Percentiles rank a stretch among this genome's conserved stretches.
These are phyloP conservation scores for Penstemon barbatus DNA, from an alignment of 257 asterid genomes.

Conservation along the genomic window DNA sequence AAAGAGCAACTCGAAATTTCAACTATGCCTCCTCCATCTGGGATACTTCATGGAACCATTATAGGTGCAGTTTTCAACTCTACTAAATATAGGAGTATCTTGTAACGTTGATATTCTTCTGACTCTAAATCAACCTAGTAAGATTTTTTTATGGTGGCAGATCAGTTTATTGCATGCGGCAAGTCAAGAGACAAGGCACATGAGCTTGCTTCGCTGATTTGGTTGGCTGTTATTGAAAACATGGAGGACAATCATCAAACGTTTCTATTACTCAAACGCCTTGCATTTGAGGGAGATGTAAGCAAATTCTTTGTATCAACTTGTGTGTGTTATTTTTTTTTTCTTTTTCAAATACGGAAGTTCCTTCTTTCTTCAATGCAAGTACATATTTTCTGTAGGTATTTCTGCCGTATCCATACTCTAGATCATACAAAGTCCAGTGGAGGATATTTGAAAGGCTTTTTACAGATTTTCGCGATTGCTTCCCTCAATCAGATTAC, in stretches of 20 bases:
- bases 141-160: constrained; percentile 40
- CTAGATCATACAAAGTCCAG: constrained; percentile 66
- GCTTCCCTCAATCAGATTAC: constrained; percentile 52
- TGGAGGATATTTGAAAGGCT: constrained; percentile 75
- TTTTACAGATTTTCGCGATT: constrained; percentile 69
- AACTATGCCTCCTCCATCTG: constrained; percentile 64
- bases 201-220: constrained; percentile 65
- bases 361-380: not conserved
- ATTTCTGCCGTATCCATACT: constrained; percentile 59
- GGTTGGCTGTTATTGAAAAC: constrained; percentile 76
- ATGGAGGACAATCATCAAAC: constrained; percentile 68
- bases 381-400: constrained; percentile 43
- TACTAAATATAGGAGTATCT: not conserved
- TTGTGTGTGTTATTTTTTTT: no score
- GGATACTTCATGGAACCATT: constrained; percentile 78
- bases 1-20: constrained; percentile 77
- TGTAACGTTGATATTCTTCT: not conserved
- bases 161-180: constrained; percentile 80
- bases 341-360: not conserved
- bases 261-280: constrained; percentile 57
- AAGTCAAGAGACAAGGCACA: constrained; percentile 67
- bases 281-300: constrained; percentile 72
- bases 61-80: constrained; percentile 51
- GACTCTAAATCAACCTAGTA: not conserved
- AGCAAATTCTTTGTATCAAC: constrained; percentile 31